Base-by-base conservation (phyloP, 1,284 basidiomycete genomes). In the Chondrostereum purpureum region DNA sequence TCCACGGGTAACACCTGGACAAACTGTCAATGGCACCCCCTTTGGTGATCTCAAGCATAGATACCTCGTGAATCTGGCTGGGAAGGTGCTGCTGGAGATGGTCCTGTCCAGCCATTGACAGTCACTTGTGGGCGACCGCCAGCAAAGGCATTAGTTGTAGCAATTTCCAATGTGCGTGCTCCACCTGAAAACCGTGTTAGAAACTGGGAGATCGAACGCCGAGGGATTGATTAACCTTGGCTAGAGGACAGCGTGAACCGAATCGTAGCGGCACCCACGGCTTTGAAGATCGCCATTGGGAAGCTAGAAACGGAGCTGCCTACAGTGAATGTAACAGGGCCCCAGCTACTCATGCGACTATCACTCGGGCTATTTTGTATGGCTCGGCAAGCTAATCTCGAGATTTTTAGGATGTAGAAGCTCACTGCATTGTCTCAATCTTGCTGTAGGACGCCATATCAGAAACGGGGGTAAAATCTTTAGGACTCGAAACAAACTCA, bases 221-320 rank as follows among this genome's bases (percentile, higher is more conserved):
- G 27, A 31, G 8, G 62, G 19, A 57, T 55, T 59, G 21, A 18
- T 17, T 6, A 17, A 54, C 54, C 34, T 49, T 50, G 48, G 19
- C 33, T 39, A 11, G 62, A 63, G 21, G 53, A 48, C 33, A 64
- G 49, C 3, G 45, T 56, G 45, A 62, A 62, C 19, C 43, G 48
- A 44, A 66, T 53, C 3, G 59, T 65, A 10, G 61, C 51, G 11
- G 59, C 36, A 6, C 62, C 63, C 38, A 66, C 50, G n/a, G 50
- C 51, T 58, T 69, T 63, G 60, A 68, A 68, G 16, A 63, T 51
- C 4, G 65, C 66, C 66, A 70, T 66, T 11, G 68, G 66, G 58
- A 70, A 65, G 18, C 46, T 50, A 42, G 44, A 50, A 50, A 56
- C 46, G 16, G 52, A 45, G 14, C 31, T 47, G 17, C 64, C 63